These are phyloP conservation scores for Turnera subulata DNA, from an alignment of 345 rosid genomes.

Conservation along the genomic window DNA sequence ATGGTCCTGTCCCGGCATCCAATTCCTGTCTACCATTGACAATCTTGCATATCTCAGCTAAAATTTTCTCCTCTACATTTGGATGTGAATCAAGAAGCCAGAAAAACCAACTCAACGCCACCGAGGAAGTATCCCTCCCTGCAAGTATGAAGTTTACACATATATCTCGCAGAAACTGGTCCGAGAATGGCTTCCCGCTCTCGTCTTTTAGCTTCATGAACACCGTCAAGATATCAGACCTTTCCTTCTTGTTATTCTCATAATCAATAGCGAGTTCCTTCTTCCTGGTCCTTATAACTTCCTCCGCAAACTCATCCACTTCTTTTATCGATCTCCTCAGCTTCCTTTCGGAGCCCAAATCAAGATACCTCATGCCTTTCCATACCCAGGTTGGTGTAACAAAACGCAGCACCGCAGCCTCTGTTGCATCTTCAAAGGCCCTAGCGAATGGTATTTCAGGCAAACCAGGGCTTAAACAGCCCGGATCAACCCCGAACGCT, in stretches of 20 bases:
- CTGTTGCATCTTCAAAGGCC: conserved; percentile 92
- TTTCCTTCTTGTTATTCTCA: conserved; percentile 24
- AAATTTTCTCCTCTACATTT: conserved; percentile 52
- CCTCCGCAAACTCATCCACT: conserved; percentile 71
- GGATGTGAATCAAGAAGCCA: conserved; percentile 78
- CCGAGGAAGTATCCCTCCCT: conserved; percentile 96
- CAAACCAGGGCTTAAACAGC: conserved; percentile 55
- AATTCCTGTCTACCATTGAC: conserved; percentile 40
- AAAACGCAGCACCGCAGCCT: conserved; percentile 62
- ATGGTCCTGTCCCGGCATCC: conserved; percentile 9
- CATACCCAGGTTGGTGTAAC: conserved; percentile 76
- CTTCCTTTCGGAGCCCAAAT: conserved; percentile 70
- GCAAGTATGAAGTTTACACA: conserved; percentile 95
- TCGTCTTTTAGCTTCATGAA: conserved; percentile 62
- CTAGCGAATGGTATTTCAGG: conserved; percentile 74
- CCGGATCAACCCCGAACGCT: conserved; percentile 93
- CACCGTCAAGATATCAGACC: conserved; percentile 71
- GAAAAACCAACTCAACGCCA: conserved; percentile 90
- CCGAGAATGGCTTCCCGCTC: conserved; percentile 51
- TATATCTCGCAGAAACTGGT: conserved; percentile 81
- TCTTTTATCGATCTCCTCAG: conserved; percentile 61
- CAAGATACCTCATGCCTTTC: conserved; percentile 67
- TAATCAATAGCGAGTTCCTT: conserved; percentile 41
- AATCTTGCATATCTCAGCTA: conserved; percentile 52
- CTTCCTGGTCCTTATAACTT: conserved; percentile 74